Evolutionary conservation across 169 alveolate genomes (phyloP).

Genomic region (Cryptosporidium felis): DNA sequence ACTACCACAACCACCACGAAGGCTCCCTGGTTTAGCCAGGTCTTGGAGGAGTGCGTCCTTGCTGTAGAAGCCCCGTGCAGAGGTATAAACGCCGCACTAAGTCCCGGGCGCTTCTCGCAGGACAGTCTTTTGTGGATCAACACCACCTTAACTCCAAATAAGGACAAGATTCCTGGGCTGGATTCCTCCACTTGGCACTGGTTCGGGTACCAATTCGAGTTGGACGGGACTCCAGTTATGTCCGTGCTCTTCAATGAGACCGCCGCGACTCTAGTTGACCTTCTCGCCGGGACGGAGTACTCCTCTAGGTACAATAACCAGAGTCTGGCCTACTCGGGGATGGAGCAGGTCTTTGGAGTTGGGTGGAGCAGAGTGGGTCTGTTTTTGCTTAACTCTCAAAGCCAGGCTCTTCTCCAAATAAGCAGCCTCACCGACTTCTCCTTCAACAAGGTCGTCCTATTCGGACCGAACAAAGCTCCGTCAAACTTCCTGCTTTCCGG

Average conservation of each 20-base stretch:
- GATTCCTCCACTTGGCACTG: constrained; percentile 15
- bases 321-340: neutral
- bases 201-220: constrained; percentile 24
- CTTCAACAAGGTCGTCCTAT: neutral
- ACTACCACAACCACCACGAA: constrained; percentile 60
- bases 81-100: neutral
- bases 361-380: constrained; percentile 58
- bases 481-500: neutral
- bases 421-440: constrained; percentile 15
- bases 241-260: constrained; percentile 36
- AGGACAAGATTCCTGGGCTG: neutral
- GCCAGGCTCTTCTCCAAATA: constrained; percentile 16
- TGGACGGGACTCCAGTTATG: neutral
- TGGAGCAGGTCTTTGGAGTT: constrained; percentile 7
- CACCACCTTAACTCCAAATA: neutral
- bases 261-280: neutral
- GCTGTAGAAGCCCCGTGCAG: constrained; percentile 16
- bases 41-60: constrained; percentile 29
- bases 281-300: neutral
- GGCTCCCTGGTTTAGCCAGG: constrained; percentile 46
- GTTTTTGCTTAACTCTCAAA: neutral
- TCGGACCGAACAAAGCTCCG: neutral
- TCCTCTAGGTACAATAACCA: constrained; percentile 27
- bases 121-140: constrained; percentile 32
- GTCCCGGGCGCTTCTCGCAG: neutral